Conservation (phyloP, 179 eudicot species). For the Silene vulgaris region DNA sequence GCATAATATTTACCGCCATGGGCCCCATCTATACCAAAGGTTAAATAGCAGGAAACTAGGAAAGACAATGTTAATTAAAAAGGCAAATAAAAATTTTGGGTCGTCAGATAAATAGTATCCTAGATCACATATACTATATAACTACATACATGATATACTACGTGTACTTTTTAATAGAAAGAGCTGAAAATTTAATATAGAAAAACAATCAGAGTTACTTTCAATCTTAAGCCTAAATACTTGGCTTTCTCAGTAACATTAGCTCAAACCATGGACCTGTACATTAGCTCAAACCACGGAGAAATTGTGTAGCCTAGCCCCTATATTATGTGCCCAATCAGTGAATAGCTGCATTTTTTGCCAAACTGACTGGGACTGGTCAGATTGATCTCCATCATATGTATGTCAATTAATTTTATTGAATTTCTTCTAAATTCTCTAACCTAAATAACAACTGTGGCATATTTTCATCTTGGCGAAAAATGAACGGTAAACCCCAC, state of each 20-base stretch:
- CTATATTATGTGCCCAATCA: no score
- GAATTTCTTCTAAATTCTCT: no score
- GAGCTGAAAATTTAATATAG: background rate
- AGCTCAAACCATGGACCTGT: background rate
- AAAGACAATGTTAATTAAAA: background rate
- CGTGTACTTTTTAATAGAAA: background rate
- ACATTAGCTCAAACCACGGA: background rate
- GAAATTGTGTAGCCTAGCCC: no score
- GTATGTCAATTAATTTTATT: no score
- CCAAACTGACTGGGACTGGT: no score
- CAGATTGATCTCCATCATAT: no score
- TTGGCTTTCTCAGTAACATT: background rate
- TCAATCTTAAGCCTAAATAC: background rate
- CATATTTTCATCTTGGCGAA: no score
- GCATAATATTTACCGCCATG: background rate
- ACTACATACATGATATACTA: background rate
- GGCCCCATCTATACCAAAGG: background rate
- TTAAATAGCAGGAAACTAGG: constrained; percentile 8
- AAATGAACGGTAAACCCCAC: no score
- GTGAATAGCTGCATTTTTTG: no score
- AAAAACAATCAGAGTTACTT: background rate
- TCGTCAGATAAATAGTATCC: background rate
- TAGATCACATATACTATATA: background rate
- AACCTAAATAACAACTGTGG: no score
- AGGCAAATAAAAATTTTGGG: background rate